Percentiles rank a stretch among this genome's conserved stretches.
These are phyloP conservation scores for Phytophthora vignae DNA, from an alignment of 352 stramenopile species.

Conservation along the genomic window DNA sequence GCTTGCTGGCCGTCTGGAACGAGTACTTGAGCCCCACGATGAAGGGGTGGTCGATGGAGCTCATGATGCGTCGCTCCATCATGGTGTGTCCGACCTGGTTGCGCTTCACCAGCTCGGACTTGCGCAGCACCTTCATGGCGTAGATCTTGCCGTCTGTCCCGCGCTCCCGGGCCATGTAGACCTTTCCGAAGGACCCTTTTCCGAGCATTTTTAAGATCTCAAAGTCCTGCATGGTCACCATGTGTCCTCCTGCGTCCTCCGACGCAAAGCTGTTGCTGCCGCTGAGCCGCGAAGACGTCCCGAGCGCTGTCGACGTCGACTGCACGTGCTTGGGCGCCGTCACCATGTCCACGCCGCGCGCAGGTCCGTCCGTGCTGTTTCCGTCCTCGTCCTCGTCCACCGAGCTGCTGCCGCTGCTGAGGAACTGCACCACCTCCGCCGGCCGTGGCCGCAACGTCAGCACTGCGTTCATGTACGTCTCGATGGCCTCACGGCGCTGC, in stretches of 20 bases:
- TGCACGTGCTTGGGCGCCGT: constrained; percentile 35
- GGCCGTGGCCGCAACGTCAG: constrained; percentile 75
- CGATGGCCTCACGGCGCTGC: constrained; percentile 81
- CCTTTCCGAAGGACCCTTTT: constrained; percentile 97
- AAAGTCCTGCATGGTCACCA: constrained; percentile 91
- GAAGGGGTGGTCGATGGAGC: constrained; percentile 95
- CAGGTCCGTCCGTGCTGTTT: constrained; percentile 51
- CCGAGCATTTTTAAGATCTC: constrained; percentile 98
- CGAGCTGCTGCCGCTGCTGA: constrained; percentile 50
- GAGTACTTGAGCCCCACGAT: constrained; percentile 95
- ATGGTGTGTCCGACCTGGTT: constrained; percentile 91
- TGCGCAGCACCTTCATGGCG: constrained; percentile 91
- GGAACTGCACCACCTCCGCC: constrained; percentile 73
- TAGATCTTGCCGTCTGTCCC: constrained; percentile 67
- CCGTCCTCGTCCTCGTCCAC: constrained; percentile 70
- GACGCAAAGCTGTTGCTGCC: constrained; percentile 29
- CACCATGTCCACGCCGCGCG: constrained; percentile 36
- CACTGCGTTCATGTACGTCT: constrained; percentile 86
- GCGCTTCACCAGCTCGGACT: constrained; percentile 89
- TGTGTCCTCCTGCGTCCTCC: constrained; percentile 33
- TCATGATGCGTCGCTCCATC: constrained; percentile 90
- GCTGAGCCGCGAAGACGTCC: constrained; percentile 31
- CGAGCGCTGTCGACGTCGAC: constrained; percentile 38
- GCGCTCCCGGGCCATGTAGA: constrained; percentile 96
- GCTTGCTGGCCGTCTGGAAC: constrained; percentile 92